Evolutionary conservation across 345 rosid species (phyloP).

Genomic region (Chamaenerion angustifolium): DNA sequence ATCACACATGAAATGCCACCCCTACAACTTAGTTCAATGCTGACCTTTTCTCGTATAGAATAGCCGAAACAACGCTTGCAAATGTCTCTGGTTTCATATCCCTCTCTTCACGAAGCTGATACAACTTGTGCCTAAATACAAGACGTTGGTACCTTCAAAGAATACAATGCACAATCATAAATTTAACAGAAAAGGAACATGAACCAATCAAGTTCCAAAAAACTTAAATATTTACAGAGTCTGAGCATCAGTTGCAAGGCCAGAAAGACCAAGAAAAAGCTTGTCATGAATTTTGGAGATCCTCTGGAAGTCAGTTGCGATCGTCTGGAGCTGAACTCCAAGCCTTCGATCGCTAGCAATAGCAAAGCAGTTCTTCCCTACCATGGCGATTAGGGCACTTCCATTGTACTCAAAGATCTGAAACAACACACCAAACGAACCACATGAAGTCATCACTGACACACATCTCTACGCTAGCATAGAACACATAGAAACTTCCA

Average conservation of each 20-base stretch:
- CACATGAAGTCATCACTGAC: background rate
- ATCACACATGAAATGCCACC: no score
- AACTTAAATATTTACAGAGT: slow-evolving; percentile 38
- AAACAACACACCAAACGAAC: background rate
- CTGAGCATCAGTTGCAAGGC: slow-evolving; percentile 88
- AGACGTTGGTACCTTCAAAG: slow-evolving; percentile 72
- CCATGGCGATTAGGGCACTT: slow-evolving; percentile 97
- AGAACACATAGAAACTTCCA: no score
- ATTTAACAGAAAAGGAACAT: background rate
- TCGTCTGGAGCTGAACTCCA: slow-evolving; percentile 89
- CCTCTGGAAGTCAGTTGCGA: slow-evolving; percentile 90
- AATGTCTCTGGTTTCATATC: slow-evolving; percentile 98
- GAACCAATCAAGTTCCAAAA: background rate
- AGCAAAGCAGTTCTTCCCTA: slow-evolving; percentile 97
- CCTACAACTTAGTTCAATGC: background rate
- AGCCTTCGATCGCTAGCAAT: slow-evolving; percentile 91
- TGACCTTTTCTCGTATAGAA: slow-evolving; percentile 93
- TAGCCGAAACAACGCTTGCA: slow-evolving; percentile 85
- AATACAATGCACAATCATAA: background rate
- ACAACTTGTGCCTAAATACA: slow-evolving; percentile 77
- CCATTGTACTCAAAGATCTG: slow-evolving; percentile 98
- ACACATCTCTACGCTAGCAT: background rate
- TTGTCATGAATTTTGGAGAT: slow-evolving; percentile 77
- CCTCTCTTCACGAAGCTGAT: slow-evolving; percentile 89
- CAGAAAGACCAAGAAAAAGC: slow-evolving; percentile 79